Conservation (phyloP, 139 green algal species). For the Trebouxia sp. region DNA sequence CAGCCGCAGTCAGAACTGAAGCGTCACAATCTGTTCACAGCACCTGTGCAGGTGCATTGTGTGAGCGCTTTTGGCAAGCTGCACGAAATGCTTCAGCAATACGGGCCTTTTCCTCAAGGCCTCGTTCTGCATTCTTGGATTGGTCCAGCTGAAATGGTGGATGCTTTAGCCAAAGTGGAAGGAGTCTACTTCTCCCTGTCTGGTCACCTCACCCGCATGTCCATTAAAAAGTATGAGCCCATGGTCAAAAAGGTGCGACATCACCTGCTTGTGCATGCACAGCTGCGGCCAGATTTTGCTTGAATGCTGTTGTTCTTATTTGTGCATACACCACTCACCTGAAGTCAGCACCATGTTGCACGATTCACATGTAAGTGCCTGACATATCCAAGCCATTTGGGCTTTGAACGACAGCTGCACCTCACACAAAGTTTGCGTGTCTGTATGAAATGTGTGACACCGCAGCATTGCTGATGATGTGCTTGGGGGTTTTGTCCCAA, state of each 20-base stretch:
- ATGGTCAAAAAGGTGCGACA: constrained; percentile 54
- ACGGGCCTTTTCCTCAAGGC: constrained; percentile 37
- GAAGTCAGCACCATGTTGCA: too few relatives aligned
- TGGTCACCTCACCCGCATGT: constrained; percentile 34
- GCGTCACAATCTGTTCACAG: neutral
- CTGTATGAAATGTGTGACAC: too few relatives aligned
- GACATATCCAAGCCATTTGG: too few relatives aligned
- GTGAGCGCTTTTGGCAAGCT: constrained; percentile 41
- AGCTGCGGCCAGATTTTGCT: too few relatives aligned
- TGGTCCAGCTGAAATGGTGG: constrained; percentile 43
- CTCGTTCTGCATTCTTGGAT: constrained; percentile 56
- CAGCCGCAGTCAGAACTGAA: neutral
- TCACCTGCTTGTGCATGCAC: too few relatives aligned
- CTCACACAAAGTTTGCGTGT: too few relatives aligned
- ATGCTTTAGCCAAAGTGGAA: constrained; percentile 19
- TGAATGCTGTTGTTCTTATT: too few relatives aligned
- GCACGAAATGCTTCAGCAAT: constrained; percentile 53
- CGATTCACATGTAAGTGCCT: too few relatives aligned
- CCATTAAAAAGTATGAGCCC: constrained; percentile 35
- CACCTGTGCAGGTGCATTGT: constrained; percentile 51
- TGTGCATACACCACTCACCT: too few relatives aligned
- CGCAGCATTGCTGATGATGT: too few relatives aligned
- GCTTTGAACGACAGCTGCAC: too few relatives aligned
- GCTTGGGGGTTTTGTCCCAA: too few relatives aligned
- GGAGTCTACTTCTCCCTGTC: constrained; percentile 56